A percentile compares a stretch with the other conserved stretches of the same genome.
Evolutionary conservation across 2,329 filamentous ascomycete genomes (phyloP).

Genomic region (Trichoderma koningiopsis): DNA sequence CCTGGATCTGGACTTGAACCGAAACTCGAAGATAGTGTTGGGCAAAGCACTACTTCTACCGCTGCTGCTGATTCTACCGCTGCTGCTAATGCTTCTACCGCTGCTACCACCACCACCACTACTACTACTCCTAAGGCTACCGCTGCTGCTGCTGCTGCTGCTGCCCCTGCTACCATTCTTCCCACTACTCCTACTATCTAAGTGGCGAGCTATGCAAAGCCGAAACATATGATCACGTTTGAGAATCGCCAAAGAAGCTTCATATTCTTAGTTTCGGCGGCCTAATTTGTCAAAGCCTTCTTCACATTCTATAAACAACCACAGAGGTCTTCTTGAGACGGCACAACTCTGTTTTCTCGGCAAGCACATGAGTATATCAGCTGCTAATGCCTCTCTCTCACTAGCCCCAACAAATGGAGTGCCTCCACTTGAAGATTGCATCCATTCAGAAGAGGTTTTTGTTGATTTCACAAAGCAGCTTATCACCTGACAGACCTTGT

Average conservation of each 20-base stretch:
- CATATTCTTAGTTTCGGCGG: neutral
- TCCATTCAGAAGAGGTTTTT: neutral
- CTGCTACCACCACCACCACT: neutral
- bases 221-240: neutral
- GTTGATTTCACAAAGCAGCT: neutral
- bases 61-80: neutral
- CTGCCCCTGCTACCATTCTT: neutral
- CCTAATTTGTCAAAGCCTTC: neutral
- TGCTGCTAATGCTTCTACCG: neutral
- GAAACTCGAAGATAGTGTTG: conserved; percentile 20
- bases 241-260: neutral
- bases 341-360: neutral
- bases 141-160: neutral
- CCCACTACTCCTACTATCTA: neutral
- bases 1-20: conserved; percentile 49
- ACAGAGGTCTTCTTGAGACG: neutral
- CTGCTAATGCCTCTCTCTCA: neutral
- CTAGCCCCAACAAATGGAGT: neutral
- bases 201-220: neutral
- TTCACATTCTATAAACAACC: neutral
- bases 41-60: neutral
- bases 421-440: neutral
- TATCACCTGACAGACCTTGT: neutral
- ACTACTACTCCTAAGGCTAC: too few relatives aligned
- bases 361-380: neutral